Base-by-base conservation (phyloP, 306 rosid genomes). In the Glycyrrhiza uralensis region DNA sequence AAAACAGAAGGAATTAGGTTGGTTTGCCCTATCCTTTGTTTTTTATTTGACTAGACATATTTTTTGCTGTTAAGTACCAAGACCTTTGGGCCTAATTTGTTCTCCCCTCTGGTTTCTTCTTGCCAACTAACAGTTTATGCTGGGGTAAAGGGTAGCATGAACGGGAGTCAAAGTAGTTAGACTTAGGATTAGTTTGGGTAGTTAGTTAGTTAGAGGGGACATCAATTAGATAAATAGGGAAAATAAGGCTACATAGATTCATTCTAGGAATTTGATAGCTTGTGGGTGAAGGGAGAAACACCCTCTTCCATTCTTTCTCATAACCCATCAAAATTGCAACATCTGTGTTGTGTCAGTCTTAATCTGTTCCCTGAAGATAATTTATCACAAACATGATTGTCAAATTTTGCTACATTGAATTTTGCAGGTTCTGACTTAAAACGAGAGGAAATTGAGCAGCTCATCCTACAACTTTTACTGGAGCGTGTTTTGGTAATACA, bases 401-500 rank as follows among this genome's bases (percentile, higher is more conserved):
- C 44, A 64, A 76, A 55, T 35, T 42, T 68, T 82, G 18, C n/a
- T 44, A 36, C 49, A 62, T 51, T 68, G 61, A 69, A 83, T 80
- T 85, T 30, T 77, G 63, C 86, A 90, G 98, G 87, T 83, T 79
- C 89, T 26, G 86, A 84, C 11, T 79, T 93, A 64, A 88, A 90
- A 82, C 86, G 79, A 76, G 98, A 93, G 82, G 93, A 90, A 74
- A 83, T 71, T 72, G 97, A 93, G 82, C 90, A 90, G 61, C 96
- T 93, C 78, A 86, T 89, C 85, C 67, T 90, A 72, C 85, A 85
- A 77, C 96, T 93, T 76, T 71, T 90, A 72, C 72, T 93, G 80
- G 89, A 78, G 33, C 89, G 88, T 20, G 78, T 79, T 71, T 77
- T 93, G 97, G 98, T 90, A 82, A 62, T 85, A 63, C 66, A 18